A percentile compares a stretch with the other conserved stretches of the same genome.
phyloP scores from a whole-genome alignment of 495 filamentous ascomycete genomes.

The Chaetomium cochliodes region DNA sequence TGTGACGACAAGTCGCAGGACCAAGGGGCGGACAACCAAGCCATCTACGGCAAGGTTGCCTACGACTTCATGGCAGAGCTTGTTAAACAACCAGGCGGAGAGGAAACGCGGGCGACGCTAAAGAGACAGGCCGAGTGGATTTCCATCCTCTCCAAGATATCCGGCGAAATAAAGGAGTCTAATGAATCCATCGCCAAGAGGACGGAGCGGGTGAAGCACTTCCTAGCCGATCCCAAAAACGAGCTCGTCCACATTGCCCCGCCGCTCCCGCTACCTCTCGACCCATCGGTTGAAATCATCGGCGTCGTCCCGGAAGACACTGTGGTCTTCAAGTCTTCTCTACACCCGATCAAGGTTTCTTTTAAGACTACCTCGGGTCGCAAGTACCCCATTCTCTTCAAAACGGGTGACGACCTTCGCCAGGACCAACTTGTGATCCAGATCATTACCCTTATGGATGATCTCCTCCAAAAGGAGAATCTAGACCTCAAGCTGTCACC shows the following conservation, averaged over 20 bases:
- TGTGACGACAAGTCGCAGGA: conserved; percentile 74
- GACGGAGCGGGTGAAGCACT: conserved; percentile 76
- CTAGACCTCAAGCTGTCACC: conserved; percentile 92
- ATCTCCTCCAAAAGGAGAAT: conserved; percentile 92
- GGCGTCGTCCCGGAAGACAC: conserved; percentile 82
- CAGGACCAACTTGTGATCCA: conserved; percentile 98
- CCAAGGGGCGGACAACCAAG: conserved; percentile 67
- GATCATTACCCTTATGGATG: conserved; percentile 97
- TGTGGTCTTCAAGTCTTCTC: conserved; percentile 90
- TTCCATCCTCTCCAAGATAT: conserved; percentile 80
- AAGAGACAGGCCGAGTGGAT: conserved; percentile 88
- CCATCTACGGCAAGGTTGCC: conserved; percentile 85
- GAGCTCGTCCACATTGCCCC: conserved; percentile 80
- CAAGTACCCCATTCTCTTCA: conserved; percentile 92
- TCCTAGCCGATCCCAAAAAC: conserved; percentile 84
- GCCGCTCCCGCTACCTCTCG: conserved; percentile 82
- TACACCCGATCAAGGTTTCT: conserved; percentile 85
- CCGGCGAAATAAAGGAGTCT: conserved; percentile 81
- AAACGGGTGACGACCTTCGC: conserved; percentile 92
- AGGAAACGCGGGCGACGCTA: conserved; percentile 70
- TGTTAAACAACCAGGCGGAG: conserved; percentile 58
- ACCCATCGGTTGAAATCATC: conserved; percentile 74
- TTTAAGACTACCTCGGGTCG: conserved; percentile 76
- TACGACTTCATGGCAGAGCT: conserved; percentile 94
- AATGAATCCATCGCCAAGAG: conserved; percentile 75